Percentiles rank a stretch among this genome's conserved stretches.
Evolutionary conservation across 768 basidiomycete genomes (phyloP).

Genomic region (Trametes cubensis): DNA sequence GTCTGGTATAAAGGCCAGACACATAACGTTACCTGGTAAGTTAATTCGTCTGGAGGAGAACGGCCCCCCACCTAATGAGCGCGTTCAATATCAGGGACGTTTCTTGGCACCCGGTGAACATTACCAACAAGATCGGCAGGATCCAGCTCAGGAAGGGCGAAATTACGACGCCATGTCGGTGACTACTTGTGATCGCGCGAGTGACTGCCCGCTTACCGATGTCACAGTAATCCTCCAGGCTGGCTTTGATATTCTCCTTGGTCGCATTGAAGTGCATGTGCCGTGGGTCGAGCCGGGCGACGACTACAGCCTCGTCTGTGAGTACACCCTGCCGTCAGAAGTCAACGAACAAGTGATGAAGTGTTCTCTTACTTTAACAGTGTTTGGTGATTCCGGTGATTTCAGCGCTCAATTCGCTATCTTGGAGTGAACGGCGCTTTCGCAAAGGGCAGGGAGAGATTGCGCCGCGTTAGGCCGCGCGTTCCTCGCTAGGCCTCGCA

Average conservation of each 20-base stretch:
- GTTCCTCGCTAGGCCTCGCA: too few relatives aligned
- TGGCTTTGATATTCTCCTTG: slow-evolving; percentile 38
- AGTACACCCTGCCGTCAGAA: slow-evolving; percentile 26
- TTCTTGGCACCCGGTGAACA: slow-evolving; percentile 38
- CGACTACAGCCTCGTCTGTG: slow-evolving; percentile 42
- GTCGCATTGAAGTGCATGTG: slow-evolving; percentile 38
- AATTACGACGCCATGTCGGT: slow-evolving; percentile 33
- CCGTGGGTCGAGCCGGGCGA: slow-evolving; percentile 36
- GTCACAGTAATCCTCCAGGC: slow-evolving; percentile 34
- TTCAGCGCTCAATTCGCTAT: slow-evolving; percentile 43
- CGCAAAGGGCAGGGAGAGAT: too few relatives aligned
- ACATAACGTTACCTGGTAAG: slow-evolving; percentile 23
- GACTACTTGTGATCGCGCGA: too few relatives aligned
- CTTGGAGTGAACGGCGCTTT: slow-evolving; percentile 2
- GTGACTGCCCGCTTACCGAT: neutral
- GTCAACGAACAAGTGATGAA: too few relatives aligned
- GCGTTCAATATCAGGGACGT: too few relatives aligned
- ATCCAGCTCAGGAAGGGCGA: slow-evolving; percentile 28
- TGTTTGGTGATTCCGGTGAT: slow-evolving; percentile 53
- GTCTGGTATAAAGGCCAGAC: slow-evolving; percentile 22
- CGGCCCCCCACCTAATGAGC: too few relatives aligned
- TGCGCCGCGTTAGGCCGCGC: too few relatives aligned
- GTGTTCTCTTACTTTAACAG: slow-evolving; percentile 28
- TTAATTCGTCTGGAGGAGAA: too few relatives aligned
- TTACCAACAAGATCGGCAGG: slow-evolving; percentile 37